phyloP scores from a whole-genome alignment of 1,284 basidiomycete genomes.

The Microbotryum saponariae region DNA sequence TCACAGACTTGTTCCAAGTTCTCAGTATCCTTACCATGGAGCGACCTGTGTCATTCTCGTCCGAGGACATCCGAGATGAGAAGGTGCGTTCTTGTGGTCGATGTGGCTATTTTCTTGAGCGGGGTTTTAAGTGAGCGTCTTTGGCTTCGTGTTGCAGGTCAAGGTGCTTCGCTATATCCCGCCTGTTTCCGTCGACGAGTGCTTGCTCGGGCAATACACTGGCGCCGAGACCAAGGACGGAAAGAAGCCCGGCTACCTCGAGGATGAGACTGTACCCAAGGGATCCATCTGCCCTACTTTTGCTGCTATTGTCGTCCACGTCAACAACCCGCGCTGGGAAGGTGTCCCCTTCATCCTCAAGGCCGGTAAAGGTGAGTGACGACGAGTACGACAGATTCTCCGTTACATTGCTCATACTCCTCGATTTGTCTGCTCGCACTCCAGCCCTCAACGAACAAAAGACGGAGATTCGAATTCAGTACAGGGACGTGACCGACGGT shows the following conservation, averaged over 20 bases:
- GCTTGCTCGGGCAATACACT: constrained; percentile 86
- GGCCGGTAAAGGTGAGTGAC: constrained; percentile 75
- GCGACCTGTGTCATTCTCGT: constrained; percentile 88
- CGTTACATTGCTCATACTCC: too few relatives aligned
- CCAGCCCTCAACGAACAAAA: constrained; percentile 85
- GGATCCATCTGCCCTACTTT: constrained; percentile 86
- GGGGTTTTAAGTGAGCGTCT: constrained; percentile 16
- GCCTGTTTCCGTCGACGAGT: constrained; percentile 65
- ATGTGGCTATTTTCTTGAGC: constrained; percentile 9
- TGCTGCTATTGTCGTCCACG: constrained; percentile 76
- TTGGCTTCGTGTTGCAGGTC: constrained; percentile 52
- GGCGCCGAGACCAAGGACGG: constrained; percentile 49
- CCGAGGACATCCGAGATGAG: constrained; percentile 94
- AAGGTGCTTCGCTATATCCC: constrained; percentile 87
- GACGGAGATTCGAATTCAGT: constrained; percentile 92
- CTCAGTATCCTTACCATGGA: constrained; percentile 91
- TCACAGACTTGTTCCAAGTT: constrained; percentile 78
- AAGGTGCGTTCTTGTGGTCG: constrained; percentile 54
- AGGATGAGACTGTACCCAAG: constrained; percentile 87
- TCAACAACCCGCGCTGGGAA: constrained; percentile 93
- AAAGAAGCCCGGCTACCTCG: constrained; percentile 93
- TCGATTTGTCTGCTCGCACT: too few relatives aligned
- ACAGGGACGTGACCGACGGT: constrained; percentile 88
- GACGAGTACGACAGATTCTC: background rate
- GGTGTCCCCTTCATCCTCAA: constrained; percentile 95